Evolutionary conservation across 306 rosid species (phyloP).

Genomic region (Inga oerstediana): DNA sequence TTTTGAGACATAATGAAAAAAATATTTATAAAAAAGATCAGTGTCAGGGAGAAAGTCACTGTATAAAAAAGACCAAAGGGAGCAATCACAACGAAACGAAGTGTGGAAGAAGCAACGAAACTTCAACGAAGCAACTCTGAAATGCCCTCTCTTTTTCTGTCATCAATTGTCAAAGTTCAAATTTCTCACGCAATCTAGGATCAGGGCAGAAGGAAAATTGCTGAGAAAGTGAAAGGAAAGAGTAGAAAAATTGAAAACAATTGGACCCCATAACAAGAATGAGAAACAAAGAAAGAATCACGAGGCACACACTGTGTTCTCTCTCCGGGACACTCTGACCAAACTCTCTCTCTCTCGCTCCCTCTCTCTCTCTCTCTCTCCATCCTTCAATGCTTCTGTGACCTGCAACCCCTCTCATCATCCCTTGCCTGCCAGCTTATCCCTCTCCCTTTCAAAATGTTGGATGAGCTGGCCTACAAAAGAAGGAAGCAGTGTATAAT

Average conservation of each 20-base stretch:
- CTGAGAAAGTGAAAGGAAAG: not conserved
- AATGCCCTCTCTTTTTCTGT: not conserved
- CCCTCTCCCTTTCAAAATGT: not conserved
- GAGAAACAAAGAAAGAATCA: not conserved
- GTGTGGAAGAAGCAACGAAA: conserved; percentile 20
- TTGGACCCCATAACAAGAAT: not conserved
- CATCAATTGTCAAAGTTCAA: conserved; percentile 44
- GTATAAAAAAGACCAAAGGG: not conserved
- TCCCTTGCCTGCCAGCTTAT: not conserved
- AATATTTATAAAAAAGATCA: too few species aligned
- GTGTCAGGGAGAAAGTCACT: too few species aligned
- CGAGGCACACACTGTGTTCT: not conserved
- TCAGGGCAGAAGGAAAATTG: not conserved
- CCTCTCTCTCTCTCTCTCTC: too few species aligned
- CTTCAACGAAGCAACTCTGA: conserved; percentile 16
- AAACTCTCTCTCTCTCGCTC: not conserved
- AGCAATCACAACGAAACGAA: not conserved
- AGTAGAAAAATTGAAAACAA: not conserved
- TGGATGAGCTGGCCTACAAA: too few species aligned
- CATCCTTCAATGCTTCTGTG: not conserved
- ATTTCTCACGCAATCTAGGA: conserved; percentile 42
- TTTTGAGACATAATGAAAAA: not conserved
- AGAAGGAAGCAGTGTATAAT: too few species aligned
- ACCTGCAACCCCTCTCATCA: not conserved
- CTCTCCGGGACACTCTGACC: conserved; percentile 11